Evolutionary conservation across 2,329 filamentous ascomycete genomes (phyloP), one percentile per base, ranked within the genome.

Genomic region (Neopestalotiopsis rosae): DNA sequence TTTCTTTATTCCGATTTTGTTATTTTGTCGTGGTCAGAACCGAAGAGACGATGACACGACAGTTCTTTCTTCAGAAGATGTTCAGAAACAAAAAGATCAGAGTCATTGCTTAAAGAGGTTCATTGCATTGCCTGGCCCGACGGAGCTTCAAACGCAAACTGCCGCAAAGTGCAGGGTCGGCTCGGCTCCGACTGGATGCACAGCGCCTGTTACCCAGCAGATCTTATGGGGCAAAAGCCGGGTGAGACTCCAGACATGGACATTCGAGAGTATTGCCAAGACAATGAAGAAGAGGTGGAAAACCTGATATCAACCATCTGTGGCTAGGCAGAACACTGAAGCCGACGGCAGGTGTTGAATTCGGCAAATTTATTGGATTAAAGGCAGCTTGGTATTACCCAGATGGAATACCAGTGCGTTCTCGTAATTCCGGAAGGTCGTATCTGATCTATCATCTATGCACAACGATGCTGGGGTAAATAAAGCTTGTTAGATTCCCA

Each of bases 371-470:
- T 17, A 52, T 52, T 52, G 45, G 45, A 10, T 24, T 10, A 38
- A 5, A 52, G n/a, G 45, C 45, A 52, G 45, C 45, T 52, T 52
- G 45, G 45, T 52, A 52, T 52, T 20, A 52, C 45, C 45, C 45
- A 52, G 45, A 52, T 52, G n/a, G 45, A 52, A 62, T 40, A 62
- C 14, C 32, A 40, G 12, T n/a, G 34, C 14, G 30, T 20, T 62
- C 13, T 62, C 28, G 32, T 59, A n/a, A 40, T 62, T 62, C 59
- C 34, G 59, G 59, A 62, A 62, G 59, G 59, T 62, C 59, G 59
- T 40, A 62, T 62, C 32, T 7, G 69, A 45, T 72, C 70, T 69
- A 64, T 67, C 61, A 70, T 68, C 72, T 70, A 72, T 72, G 17
- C 45, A 32, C 45, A 38, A 58, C 65, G 34, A 52, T 30, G 12